Conservation (phyloP, 176 grass and related monocot species). For the Carex myosuroides region DNA sequence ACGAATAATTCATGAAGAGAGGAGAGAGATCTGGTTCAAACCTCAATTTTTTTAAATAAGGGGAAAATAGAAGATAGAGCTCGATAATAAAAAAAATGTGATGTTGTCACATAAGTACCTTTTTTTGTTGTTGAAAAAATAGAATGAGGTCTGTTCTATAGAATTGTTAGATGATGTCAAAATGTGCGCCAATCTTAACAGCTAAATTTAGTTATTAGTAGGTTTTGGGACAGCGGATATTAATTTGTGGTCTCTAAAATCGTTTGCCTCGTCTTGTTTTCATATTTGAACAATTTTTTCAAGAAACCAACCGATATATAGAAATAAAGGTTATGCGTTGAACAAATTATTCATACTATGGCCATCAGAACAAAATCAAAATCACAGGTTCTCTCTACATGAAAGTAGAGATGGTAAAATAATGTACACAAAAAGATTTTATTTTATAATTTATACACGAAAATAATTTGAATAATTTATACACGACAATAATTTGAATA, state of each 20-base stretch:
- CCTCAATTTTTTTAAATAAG: background rate
- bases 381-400: no score
- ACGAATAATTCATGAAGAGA: background rate
- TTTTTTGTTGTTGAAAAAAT: background rate
- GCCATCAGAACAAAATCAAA: no score
- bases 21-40: background rate
- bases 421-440: no score
- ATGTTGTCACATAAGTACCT: background rate
- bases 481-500: no score
- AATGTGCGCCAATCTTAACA: background rate
- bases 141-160: background rate
- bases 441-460: no score
- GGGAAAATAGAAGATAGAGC: background rate
- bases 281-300: background rate
- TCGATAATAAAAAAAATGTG: background rate
- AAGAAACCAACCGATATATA: background rate
- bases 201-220: conserved; percentile 3
- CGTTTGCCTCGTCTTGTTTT: background rate
- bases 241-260: background rate
- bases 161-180: background rate
- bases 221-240: background rate
- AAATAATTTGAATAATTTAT: no score
- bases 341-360: no score
- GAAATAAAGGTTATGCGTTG: no score
- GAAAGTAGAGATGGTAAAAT: no score